Evolutionary conservation across 202 grass and related monocot genomes (phyloP), one percentile per base, ranked within the genome.

Genomic region (Dendrocalamus latiflorus): DNA sequence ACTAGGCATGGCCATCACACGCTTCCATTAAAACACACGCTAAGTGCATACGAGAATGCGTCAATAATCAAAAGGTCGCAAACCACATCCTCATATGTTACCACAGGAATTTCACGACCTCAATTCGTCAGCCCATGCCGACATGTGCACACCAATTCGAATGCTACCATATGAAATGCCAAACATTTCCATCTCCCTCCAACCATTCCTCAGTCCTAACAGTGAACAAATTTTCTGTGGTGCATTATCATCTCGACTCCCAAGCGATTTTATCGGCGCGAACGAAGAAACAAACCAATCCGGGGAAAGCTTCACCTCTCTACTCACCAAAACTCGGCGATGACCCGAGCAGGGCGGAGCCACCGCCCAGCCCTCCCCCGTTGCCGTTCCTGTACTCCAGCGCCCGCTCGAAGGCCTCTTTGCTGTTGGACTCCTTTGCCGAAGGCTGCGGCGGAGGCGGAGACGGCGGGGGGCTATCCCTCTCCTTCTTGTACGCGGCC

Each of bases 401-500:
- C 49, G 89, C 92, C 81, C 72, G 55, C 33, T 37, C 78, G 61
- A 91, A 75, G 16, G 86, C 81, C 62, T 82, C 83, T 68, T 91
- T 85, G 70, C 84, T n/a, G n/a, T n/a, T 71, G 25, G 70, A 14
- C 45, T 21, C 73, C 11, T 25, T 77, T 1, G 47, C 74, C 39
- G 84, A 18, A 20, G 48, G 26, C 80, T 45, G 79, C 43, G 36
- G 75, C 5, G 17, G 10, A 2, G 43, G 11, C 26, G 49, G 33
- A 17, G 62, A 42, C 1, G 64, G 81, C 17, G 49, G n/a, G 2
- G 57, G 70, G 61, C 70, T 81, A 10, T 58, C 75, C 54, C 81
- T 82, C 69, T 89, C 89, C 67, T 72, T 80, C 81, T 89, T 91
- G 69, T 91, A 94, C 0, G 92, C 84, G 17, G 82, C 81, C 37